Base-by-base conservation (phyloP, 2,329 filamentous ascomycete genomes). In the Exutisphaerella laricina region DNA sequence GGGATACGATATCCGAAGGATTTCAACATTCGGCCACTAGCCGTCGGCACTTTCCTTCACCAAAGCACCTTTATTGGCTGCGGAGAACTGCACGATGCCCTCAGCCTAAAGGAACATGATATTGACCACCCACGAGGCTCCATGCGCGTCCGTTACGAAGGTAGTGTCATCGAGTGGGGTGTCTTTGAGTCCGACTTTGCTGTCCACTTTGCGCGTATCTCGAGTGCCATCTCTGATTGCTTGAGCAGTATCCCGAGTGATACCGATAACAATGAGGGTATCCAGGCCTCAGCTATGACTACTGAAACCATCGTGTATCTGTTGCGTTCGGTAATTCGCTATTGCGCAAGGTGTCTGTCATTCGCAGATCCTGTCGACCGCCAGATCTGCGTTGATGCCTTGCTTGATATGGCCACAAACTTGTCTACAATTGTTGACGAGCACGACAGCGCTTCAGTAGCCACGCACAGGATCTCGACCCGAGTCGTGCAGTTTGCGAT, bases 311-410 rank as follows among this genome's bases (percentile, higher is more conserved):
- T 13, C 21, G 18, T 20, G 33, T 57, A 62, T 35, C 48, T 69
- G 23, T 51, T 71, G n/a, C 65, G 72, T 40, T 69, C 69, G 9
- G 43, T 77, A 16, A 61, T 76, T 21, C 61, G 60, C 17, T 81
- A 78, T 49, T 53, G 73, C 30, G 70, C 70, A 6, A 63, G 67
- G 3, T 63, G 64, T 30, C 53, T 80, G 2, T 66, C 66, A 30
- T 80, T 80, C 49, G 62, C 70, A 21, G 77, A 80, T 54, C 63
- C 71, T 1, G 62, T 79, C 13, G 77, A 80, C 55, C 70, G 77
- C 13, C 59, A 53, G 18, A 58, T 62, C 4, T 79, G 73, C 50
- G 60, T 72, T 3, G 53, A 59, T 13, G 68, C 66, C 42, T 57
- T 73, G 33, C 60, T 60, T 12, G 60, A 62, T n/a, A 46, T 74